phyloP scores from a whole-genome alignment of 2,329 filamentous ascomycete genomes.

The Penicillium sp. region DNA sequence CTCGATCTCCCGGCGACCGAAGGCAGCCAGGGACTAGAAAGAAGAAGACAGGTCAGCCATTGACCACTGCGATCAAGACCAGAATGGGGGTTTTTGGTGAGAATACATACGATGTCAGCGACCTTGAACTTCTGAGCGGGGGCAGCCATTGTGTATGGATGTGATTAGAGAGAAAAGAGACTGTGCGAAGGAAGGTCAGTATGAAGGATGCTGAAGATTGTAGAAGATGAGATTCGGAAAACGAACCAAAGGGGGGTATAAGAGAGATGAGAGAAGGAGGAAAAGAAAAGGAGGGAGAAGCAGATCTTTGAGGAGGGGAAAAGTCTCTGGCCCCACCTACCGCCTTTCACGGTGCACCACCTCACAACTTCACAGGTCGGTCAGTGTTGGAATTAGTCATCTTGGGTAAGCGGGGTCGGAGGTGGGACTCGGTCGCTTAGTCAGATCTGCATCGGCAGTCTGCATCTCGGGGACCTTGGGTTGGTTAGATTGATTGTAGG shows the following conservation, averaged over 20 bases:
- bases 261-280: constrained; percentile 23
- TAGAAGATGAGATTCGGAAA: constrained; percentile 14
- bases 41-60: constrained; percentile 22
- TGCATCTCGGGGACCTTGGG: not conserved
- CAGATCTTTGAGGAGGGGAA: constrained; percentile 27
- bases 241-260: constrained; percentile 25
- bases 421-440: not conserved
- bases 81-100: not conserved
- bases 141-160: constrained; percentile 64
- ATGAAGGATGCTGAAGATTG: constrained; percentile 19
- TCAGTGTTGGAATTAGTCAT: not conserved
- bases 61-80: constrained; percentile 1
- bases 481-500: not conserved
- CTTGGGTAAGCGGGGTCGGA: not conserved
- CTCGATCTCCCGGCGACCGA: constrained; percentile 98
- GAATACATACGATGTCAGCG: constrained; percentile 75
- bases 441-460: not conserved
- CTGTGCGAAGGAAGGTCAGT: constrained; percentile 18
- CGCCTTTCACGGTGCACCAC: constrained; percentile 12
- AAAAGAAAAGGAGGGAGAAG: constrained; percentile 25
- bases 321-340: constrained; percentile 28
- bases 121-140: constrained; percentile 97
- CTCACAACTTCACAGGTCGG: not conserved
- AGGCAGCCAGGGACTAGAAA: constrained; percentile 82
- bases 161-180: constrained; percentile 22